Evolutionary conservation across 805 yeast genomes (phyloP), one percentile per base, ranked within the genome.

Genomic region (Candida stauntonica): DNA sequence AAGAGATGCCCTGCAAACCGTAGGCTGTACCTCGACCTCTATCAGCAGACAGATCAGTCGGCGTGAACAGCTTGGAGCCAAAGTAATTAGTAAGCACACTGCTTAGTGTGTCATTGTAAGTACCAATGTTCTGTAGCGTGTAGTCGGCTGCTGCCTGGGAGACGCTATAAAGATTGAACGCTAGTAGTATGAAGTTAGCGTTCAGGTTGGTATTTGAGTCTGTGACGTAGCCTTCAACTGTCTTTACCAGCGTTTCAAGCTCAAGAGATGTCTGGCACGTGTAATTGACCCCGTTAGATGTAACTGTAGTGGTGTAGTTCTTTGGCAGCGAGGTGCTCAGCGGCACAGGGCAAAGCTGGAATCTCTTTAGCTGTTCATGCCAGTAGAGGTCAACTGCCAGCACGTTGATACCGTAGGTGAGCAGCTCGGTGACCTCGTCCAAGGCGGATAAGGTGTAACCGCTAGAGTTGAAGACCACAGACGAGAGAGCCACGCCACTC

Each of bases 271-370:
- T 48, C 30, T 57, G 45, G 33, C 64, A 61, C 17, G 9, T 33
- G 24, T 37, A 44, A 3, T 28, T 13, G 39, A 37, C 3, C 27
- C 40, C 21, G 49, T 36, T 7, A 5, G 35, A 52, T 46, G 55
- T 26, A 24, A 41, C 37, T 7, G 16, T 23, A 12, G 35, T 21
- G 4, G 44, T 37, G 4, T 33, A 27, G 31, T 41, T 41, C 18
- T 20, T 12, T 8, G 27, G 14, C 3, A 36, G 20, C 6, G 41
- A 27, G 8, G 26, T 26, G 17, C 37, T 33, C 17, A 39, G 33
- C 2, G 68, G 66, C 2, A 66, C 67, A 0, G 84, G 81, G 47
- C 85, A 79, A 3, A 79, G 54, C 46, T 77, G 81, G 76, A 83
- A 79, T 39, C 58, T 62, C 8, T 42, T 35, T 3, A 66, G 58